A percentile compares a stretch with the other conserved stretches of the same genome.
phyloP scores from a whole-genome alignment of 352 stramenopile genomes.

The Phytopythium oedochilum region DNA sequence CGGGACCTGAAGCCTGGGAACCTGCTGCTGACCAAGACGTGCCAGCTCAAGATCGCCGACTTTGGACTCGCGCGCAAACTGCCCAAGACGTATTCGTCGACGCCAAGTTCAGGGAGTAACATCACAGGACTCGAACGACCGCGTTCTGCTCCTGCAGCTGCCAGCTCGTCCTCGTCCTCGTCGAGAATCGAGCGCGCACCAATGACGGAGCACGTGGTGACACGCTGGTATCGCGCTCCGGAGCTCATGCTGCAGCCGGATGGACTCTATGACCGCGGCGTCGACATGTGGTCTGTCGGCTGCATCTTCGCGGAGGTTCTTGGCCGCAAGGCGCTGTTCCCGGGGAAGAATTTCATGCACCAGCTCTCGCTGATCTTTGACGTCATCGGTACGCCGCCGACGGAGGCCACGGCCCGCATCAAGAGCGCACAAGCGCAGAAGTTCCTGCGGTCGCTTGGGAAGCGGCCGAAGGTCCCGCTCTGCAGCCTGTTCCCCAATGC shows the following conservation, averaged over 20 bases:
- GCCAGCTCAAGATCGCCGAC: slow-evolving; percentile 77
- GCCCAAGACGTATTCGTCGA: slow-evolving; percentile 13
- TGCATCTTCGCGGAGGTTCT: slow-evolving; percentile 84
- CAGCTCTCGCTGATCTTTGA: slow-evolving; percentile 80
- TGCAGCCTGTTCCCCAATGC: slow-evolving; percentile 45
- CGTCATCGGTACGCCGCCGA: slow-evolving; percentile 55
- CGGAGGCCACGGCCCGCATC: slow-evolving; percentile 38
- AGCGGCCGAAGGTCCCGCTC: slow-evolving; percentile 52
- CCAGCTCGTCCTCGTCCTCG: slow-evolving; percentile 3
- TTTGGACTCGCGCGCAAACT: slow-evolving; percentile 71
- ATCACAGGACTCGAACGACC: slow-evolving; percentile 23
- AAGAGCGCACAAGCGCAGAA: slow-evolving; percentile 71
- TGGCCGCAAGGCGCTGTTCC: slow-evolving; percentile 66
- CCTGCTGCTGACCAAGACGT: slow-evolving; percentile 71
- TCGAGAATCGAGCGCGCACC: slow-evolving; percentile 25
- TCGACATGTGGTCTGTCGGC: slow-evolving; percentile 91
- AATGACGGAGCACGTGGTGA: slow-evolving; percentile 87
- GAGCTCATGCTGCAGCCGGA: slow-evolving; percentile 91
- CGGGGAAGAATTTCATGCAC: slow-evolving; percentile 78
- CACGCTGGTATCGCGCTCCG: slow-evolving; percentile 87
- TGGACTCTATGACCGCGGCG: slow-evolving; percentile 78
- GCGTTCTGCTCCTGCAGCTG: slow-evolving; percentile 38
- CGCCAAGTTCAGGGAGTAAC: not conserved
- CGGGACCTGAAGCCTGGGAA: slow-evolving; percentile 84
- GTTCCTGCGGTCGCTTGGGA: slow-evolving; percentile 61